Conservation (phyloP, 2,329 filamentous ascomycete genomes). For the Diaporthe sp. region DNA sequence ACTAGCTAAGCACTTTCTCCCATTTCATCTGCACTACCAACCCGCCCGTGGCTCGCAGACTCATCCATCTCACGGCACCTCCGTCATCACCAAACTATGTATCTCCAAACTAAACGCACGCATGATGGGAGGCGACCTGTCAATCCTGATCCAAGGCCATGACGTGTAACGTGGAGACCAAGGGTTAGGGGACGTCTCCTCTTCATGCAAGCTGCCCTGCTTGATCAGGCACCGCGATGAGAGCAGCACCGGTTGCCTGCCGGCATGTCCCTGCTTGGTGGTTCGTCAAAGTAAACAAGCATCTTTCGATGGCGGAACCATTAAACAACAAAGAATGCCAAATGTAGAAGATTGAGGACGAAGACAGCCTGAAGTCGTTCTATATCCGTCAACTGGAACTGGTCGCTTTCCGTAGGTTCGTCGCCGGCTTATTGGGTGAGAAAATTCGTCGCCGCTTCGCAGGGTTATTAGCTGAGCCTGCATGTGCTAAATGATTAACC, state of each 20-base stretch:
- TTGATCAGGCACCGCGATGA: not conserved
- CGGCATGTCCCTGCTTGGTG: not conserved
- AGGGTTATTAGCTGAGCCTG: conserved; percentile 21
- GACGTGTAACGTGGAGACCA: conserved; percentile 24
- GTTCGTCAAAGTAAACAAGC: conserved; percentile 15
- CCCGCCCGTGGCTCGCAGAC: not conserved
- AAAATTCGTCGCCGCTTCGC: not conserved
- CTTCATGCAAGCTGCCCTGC: not conserved
- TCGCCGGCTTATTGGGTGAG: conserved; percentile 5
- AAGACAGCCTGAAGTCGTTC: not conserved
- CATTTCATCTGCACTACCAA: not conserved
- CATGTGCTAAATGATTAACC: conserved; percentile 26
- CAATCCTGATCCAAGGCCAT: conserved; percentile 18
- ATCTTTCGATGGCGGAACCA: not conserved
- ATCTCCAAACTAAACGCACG: not conserved
- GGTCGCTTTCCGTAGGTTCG: not conserved
- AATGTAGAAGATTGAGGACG: not conserved
- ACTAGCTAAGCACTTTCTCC: not conserved
- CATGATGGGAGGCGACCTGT: conserved; percentile 3
- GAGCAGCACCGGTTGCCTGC: conserved; percentile 24
- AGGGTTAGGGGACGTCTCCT: conserved; percentile 21
- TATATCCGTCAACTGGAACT: not conserved
- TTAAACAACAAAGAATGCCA: not conserved
- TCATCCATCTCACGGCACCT: not conserved
- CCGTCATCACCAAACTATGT: not conserved